Base-by-base conservation (phyloP, 2,329 filamentous ascomycete species). In the Cordyceps cicadae region DNA sequence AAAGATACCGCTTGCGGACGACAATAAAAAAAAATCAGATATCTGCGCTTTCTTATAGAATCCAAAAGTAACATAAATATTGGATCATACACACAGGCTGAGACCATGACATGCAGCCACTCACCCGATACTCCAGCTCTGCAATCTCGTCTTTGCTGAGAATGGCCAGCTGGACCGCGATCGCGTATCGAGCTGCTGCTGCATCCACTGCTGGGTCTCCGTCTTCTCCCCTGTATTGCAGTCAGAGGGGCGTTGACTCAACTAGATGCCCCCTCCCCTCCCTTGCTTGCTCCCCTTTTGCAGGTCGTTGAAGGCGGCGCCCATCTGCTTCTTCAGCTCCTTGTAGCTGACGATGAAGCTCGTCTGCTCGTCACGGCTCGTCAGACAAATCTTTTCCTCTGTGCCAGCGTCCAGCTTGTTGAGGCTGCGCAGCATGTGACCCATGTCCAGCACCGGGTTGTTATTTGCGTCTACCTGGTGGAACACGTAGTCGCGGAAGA, bases 401-500 rank as follows among this genome's bases (percentile, higher is more conserved):
- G 84, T 85, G 0, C 92, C 94, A 0, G 91, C 90, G 74, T 99
- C 94, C 58, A 99, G 79, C 72, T 96, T 97, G 76, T 95, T 97
- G 66, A 99, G 75, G 69, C 88, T 93, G 29, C 82, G 84, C 51
- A 99, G 74, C 64, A 97, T 90, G 75, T 97, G 92, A 3, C 89
- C 93, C 62, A 97, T 78, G 70, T 97, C 90, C 5, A 96, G 80
- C 1, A 92, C 87, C 0, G 94, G 89, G 58, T 89, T 88, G 15
- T 91, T 92, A 61, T 90, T 86, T 34, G 84, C 82, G 71, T 97
- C 92, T 14, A 97, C 92, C 69, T 96, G 92, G 72, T 99, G 94
- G 75, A 97, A 99, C 46, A 97, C 90, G 68, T 95, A 97, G 74
- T 99, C 94, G 54, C 94, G 85, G 79, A 97, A 97, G 9, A 99